Percentiles rank a stretch among this genome's conserved stretches.
phyloP scores from a whole-genome alignment of 169 alveolate species.

The Perkinsus olseni region DNA sequence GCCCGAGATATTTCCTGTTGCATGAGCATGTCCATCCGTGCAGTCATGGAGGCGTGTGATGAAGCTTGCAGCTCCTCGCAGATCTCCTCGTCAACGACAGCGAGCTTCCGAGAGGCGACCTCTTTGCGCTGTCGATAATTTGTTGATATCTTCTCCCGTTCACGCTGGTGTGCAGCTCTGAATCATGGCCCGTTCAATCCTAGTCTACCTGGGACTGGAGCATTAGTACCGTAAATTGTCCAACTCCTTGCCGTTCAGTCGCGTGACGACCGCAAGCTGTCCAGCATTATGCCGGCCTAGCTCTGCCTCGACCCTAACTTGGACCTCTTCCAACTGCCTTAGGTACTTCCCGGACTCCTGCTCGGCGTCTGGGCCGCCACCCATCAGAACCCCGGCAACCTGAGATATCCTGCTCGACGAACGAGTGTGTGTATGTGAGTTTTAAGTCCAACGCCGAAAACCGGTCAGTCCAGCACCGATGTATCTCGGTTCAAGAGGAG shows the following conservation, averaged over 20 bases:
- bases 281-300: not conserved
- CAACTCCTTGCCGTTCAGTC: not conserved
- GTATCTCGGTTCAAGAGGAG: no score
- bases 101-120: not conserved
- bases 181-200: not conserved
- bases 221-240: not conserved
- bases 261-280: not conserved
- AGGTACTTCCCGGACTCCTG: not conserved
- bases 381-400: not conserved
- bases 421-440: not conserved
- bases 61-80: not conserved
- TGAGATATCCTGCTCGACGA: not conserved
- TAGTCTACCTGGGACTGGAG: not conserved
- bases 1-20: not conserved
- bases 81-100: not conserved
- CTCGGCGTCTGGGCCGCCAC: not conserved
- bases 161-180: not conserved
- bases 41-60: not conserved
- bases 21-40: not conserved
- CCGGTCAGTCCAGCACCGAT: no score
- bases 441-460: no score
- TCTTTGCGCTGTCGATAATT: not conserved
- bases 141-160: not conserved
- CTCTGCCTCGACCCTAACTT: not conserved
- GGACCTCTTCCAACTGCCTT: not conserved